phyloP scores from a whole-genome alignment of 129 eudicot species.

The Sambucus nigra region DNA sequence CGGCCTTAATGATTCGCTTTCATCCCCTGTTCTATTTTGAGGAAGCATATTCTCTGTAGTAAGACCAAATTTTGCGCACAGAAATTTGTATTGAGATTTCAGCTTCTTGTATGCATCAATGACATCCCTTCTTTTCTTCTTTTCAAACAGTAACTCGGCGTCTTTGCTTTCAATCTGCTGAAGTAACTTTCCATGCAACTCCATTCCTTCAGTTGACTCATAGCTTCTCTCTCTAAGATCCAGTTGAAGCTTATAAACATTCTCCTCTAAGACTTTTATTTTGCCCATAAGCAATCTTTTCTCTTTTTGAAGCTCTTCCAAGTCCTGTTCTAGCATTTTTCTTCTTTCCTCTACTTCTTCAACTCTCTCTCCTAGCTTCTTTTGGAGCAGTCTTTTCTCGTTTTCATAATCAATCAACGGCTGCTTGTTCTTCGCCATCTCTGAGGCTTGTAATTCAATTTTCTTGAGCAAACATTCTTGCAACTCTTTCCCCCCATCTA shows the following conservation, averaged over 20 bases:
- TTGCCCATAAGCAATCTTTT: constrained; percentile 39
- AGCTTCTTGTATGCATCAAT: constrained; percentile 62
- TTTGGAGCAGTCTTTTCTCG: constrained; percentile 35
- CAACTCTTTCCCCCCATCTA: constrained; percentile 29
- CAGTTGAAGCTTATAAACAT: constrained; percentile 50
- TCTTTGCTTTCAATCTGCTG: constrained; percentile 62
- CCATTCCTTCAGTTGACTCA: constrained; percentile 54
- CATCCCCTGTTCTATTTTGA: constrained; percentile 30
- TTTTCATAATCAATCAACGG: constrained; percentile 29
- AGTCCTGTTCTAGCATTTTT: constrained; percentile 28
- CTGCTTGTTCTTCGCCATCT: constrained; percentile 31
- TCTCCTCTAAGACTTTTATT: constrained; percentile 41
- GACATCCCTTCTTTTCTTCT: constrained; percentile 44
- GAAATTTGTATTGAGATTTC: constrained; percentile 70
- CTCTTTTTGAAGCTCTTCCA: constrained; percentile 42
- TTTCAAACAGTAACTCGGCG: constrained; percentile 44
- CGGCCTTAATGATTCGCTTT: constrained; percentile 21
- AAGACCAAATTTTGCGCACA: constrained; percentile 40
- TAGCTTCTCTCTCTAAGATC: constrained; percentile 30
- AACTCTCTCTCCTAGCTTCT: constrained; percentile 19
- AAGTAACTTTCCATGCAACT: constrained; percentile 55
- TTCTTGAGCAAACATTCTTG: constrained; percentile 36
- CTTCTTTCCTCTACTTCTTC: constrained; percentile 26
- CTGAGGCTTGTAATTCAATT: constrained; percentile 36
- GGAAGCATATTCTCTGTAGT: constrained; percentile 40